phyloP scores from a whole-genome alignment of 1,284 basidiomycete species.

The Ganoderma resinaceum region DNA sequence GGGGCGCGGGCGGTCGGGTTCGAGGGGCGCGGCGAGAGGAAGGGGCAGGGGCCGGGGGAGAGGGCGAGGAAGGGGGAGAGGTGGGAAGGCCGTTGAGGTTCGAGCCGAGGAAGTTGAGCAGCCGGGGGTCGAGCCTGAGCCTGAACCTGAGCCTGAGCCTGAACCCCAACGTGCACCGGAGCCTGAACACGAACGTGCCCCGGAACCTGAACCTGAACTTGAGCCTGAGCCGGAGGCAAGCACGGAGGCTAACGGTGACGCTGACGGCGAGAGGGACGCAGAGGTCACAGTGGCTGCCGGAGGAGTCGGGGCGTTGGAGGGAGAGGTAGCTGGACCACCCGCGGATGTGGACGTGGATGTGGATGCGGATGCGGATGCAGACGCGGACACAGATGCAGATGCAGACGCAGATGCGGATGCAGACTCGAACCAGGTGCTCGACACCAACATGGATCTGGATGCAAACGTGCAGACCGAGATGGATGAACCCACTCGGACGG shows the following conservation, averaged over 20 bases:
- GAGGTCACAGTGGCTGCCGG: neutral
- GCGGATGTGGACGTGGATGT: neutral
- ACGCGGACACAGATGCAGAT: neutral
- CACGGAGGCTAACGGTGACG: neutral
- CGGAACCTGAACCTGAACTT: neutral
- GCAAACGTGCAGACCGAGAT: neutral
- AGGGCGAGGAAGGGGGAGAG: slow-evolving; percentile 10
- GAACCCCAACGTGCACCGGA: neutral
- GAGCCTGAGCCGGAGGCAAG: neutral
- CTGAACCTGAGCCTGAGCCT: neutral
- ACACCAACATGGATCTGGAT: neutral
- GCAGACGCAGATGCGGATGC: too few relatives aligned
- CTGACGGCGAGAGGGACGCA: neutral
- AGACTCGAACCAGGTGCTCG: neutral
- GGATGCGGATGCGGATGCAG: neutral
- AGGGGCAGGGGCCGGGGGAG: slow-evolving; percentile 14
- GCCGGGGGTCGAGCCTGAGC: neutral
- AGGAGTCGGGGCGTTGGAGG: neutral
- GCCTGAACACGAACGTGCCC: neutral
- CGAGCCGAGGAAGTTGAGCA: neutral
- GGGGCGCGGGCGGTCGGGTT: neutral
- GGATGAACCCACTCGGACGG: neutral
- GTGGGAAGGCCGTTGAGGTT: neutral
- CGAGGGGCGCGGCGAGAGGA: slow-evolving; percentile 4
- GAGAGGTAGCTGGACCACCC: neutral